Evolutionary conservation across 306 rosid genomes (phyloP), one percentile per base, ranked within the genome.

Genomic region (Echinosophora koreensis): DNA sequence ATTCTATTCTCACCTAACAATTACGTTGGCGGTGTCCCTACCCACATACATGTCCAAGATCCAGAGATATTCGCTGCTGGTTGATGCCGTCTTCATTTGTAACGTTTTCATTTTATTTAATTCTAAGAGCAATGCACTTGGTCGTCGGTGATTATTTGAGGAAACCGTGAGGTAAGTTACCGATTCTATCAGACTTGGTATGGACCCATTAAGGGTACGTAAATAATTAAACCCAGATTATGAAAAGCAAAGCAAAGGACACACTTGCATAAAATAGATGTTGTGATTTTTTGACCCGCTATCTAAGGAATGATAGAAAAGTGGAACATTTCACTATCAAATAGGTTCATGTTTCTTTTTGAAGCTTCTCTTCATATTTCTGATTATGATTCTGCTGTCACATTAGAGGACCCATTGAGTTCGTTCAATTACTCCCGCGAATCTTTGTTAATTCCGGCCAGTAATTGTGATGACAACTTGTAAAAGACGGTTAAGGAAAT

Each of bases 1-100:
- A 63, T 50, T 65, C 42, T 55, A 80, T 66, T 63, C 60, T 73
- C 57, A 91, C 93, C 92, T 39, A 86, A 85, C 92, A 76, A 65
- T 78, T 62, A 28, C 49, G 61, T 81, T 81, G 79, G 81, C 79
- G 85, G 91, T 86, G 91, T 86, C 92, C 97, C 97, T 66, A 89
- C 84, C 80, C 38, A 76, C 85, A 76, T 61, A 67, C 80, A 76
- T 51, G 38, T 2, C 44, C 42, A 63, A 80, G 39, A 80, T 85
- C 75, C 39, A 71, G 76, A 87, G 12, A 76, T 84, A 68, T 89
- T 67, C 46, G 16, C 57, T 59, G 66, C 47, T 69, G 14, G 8
- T 66, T 50, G 80, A 83, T 84, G 74, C 79, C 79, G 14, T 77
- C 52, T 18, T 57, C 66, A 13, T 54, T 22, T 4, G 14, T 39